A percentile compares a stretch with the other conserved stretches of the same genome.
Conservation (phyloP, 75 land plant species). For the Pseudotsuga menziesii region DNA sequence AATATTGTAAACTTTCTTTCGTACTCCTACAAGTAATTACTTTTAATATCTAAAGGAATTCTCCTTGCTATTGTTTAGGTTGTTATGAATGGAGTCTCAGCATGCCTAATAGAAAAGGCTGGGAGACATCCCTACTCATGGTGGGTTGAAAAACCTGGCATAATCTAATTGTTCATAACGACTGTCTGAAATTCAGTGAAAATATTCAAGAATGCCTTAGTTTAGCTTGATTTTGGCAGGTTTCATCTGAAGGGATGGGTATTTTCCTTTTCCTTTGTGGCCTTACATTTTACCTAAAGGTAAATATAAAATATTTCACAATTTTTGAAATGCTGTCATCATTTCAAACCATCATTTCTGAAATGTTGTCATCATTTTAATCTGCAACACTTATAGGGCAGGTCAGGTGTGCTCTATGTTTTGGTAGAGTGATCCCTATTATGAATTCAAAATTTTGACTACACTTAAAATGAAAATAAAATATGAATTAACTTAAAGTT, state of each 20-base stretch:
- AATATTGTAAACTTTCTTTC: too few relatives aligned
- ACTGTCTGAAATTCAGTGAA: not conserved
- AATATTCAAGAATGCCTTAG: not conserved
- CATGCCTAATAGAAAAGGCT: not conserved
- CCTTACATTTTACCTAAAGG: constrained; percentile 78
- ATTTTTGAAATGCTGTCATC: too few relatives aligned
- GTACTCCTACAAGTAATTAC: too few relatives aligned
- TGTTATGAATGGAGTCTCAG: not conserved
- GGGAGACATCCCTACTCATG: constrained; percentile 1
- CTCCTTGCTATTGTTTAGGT: not conserved
- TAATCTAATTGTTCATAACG: too few relatives aligned
- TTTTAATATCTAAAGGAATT: too few relatives aligned
- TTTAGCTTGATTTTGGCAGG: constrained; percentile 28
- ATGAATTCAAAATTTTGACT: not conserved
- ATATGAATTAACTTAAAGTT: too few relatives aligned
- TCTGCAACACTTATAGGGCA: too few relatives aligned
- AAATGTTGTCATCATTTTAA: too few relatives aligned
- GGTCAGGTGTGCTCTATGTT: constrained; percentile 19
- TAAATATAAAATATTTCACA: too few relatives aligned
- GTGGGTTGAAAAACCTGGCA: not conserved
- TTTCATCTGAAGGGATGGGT: constrained; percentile 70
- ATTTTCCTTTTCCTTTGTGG: constrained; percentile 66
- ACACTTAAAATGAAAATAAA: too few relatives aligned
- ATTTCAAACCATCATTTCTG: too few relatives aligned
- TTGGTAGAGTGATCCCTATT: not conserved